Conservation (phyloP, 495 filamentous ascomycete species). For the Xylaria intraflava region DNA sequence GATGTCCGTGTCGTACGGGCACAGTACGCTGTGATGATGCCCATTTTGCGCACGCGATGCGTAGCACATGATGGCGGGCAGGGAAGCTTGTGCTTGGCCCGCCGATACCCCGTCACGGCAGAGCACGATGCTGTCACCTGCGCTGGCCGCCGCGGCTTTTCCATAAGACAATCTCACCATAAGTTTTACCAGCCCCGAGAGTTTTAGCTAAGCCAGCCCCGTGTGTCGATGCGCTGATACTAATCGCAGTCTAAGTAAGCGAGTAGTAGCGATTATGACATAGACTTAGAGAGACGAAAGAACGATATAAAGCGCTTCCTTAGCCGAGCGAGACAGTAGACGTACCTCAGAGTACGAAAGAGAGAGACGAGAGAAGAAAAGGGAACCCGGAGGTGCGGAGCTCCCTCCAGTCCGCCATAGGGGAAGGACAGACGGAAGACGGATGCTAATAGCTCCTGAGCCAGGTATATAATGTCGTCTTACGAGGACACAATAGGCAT, state of each 20-base stretch:
- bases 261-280: not conserved
- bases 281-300: too few relatives aligned
- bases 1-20: constrained; percentile 5
- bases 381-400: too few relatives aligned
- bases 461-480: too few relatives aligned
- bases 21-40: not conserved
- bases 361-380: not conserved
- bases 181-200: not conserved
- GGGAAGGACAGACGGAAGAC: too few relatives aligned
- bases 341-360: not conserved
- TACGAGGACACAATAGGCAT: too few relatives aligned
- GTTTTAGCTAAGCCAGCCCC: not conserved
- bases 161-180: constrained; percentile 6
- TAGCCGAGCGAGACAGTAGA: not conserved
- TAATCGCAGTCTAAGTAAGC: not conserved
- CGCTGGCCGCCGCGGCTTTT: not conserved
- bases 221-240: not conserved
- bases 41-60: not conserved
- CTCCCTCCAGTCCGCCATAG: too few relatives aligned
- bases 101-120: not conserved
- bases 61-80: not conserved
- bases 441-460: too few relatives aligned
- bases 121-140: not conserved
- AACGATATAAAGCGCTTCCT: not conserved
- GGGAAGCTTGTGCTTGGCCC: not conserved